phyloP scores from a whole-genome alignment of 2,329 filamentous ascomycete species.

The Penicillium sp. region DNA sequence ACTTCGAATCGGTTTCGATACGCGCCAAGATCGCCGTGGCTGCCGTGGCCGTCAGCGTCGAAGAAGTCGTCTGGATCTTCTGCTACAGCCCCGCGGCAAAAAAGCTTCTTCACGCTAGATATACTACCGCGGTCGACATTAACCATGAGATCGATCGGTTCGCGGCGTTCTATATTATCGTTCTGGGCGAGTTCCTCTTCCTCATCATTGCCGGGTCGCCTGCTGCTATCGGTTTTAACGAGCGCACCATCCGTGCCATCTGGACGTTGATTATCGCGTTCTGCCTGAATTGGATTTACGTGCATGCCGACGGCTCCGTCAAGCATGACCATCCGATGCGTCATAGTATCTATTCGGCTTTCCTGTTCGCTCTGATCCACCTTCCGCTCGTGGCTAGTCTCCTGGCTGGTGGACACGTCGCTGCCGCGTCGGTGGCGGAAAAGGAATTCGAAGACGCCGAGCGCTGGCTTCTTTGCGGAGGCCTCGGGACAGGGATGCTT shows the following conservation, averaged over 20 bases:
- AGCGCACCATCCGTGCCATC: slow-evolving; percentile 46
- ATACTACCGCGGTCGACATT: slow-evolving; percentile 51
- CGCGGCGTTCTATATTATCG: slow-evolving; percentile 54
- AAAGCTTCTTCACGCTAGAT: slow-evolving; percentile 42
- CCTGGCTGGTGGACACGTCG: slow-evolving; percentile 50
- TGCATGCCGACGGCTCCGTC: slow-evolving; percentile 49
- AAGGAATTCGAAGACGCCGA: slow-evolving; percentile 45
- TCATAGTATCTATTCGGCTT: slow-evolving; percentile 46
- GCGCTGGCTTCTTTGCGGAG: slow-evolving; percentile 50
- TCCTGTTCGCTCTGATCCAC: slow-evolving; percentile 48
- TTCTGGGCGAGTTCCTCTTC: slow-evolving; percentile 53
- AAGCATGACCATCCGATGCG: slow-evolving; percentile 47
- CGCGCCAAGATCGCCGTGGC: slow-evolving; percentile 45
- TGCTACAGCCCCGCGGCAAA: slow-evolving; percentile 48
- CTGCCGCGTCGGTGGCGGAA: slow-evolving; percentile 41
- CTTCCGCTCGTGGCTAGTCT: slow-evolving; percentile 48
- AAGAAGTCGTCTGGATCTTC: slow-evolving; percentile 47
- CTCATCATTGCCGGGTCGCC: slow-evolving; percentile 50
- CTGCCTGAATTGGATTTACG: slow-evolving; percentile 52
- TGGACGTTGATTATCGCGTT: slow-evolving; percentile 52
- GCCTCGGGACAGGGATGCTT: slow-evolving; percentile 47
- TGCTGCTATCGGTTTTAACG: slow-evolving; percentile 47
- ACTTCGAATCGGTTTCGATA: slow-evolving; percentile 43
- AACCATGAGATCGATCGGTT: slow-evolving; percentile 52
- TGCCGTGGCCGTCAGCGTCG: slow-evolving; percentile 43